phyloP scores from a whole-genome alignment of 441 rosid species.

The Adansonia grandidieri region DNA sequence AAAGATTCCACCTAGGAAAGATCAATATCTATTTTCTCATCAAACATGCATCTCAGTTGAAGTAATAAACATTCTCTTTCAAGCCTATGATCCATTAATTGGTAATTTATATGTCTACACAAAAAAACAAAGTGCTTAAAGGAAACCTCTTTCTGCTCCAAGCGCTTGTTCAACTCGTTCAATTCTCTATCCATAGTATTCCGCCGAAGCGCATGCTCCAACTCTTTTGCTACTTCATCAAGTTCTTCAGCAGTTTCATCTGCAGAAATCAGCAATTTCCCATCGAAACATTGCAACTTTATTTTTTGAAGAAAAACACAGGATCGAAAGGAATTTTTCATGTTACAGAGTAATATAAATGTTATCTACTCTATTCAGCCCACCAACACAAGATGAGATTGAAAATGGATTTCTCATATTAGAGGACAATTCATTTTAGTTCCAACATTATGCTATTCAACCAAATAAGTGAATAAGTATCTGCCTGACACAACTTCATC shows the following conservation, averaged over 20 bases:
- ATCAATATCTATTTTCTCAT: constrained; percentile 3
- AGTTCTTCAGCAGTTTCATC: constrained; percentile 54
- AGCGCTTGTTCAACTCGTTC: constrained; percentile 58
- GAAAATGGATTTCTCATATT: constrained; percentile 4
- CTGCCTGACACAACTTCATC: constrained; percentile 58
- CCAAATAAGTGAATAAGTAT: constrained; percentile 19
- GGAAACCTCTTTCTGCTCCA: constrained; percentile 76
- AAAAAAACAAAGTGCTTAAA: constrained; percentile 27
- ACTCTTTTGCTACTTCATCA: constrained; percentile 66
- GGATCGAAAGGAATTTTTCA: constrained; percentile 22
- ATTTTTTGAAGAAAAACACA: not conserved
- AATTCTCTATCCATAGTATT: constrained; percentile 68
- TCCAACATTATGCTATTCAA: not conserved
- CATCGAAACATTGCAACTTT: not conserved
- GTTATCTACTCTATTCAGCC: not conserved
- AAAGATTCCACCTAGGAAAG: not conserved
- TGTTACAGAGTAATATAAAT: constrained; percentile 18
- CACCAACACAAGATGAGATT: constrained; percentile 4
- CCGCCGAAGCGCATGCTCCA: constrained; percentile 62
- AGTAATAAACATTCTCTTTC: constrained; percentile 14
- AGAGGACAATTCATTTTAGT: not conserved
- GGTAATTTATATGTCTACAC: constrained; percentile 12
- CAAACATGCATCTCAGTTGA: not conserved
- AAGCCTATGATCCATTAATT: constrained; percentile 11
- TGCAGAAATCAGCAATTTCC: constrained; percentile 27